These are phyloP conservation scores for Fragaria nilgerrensis DNA, from an alignment of 306 rosid genomes.

Conservation along the genomic window DNA sequence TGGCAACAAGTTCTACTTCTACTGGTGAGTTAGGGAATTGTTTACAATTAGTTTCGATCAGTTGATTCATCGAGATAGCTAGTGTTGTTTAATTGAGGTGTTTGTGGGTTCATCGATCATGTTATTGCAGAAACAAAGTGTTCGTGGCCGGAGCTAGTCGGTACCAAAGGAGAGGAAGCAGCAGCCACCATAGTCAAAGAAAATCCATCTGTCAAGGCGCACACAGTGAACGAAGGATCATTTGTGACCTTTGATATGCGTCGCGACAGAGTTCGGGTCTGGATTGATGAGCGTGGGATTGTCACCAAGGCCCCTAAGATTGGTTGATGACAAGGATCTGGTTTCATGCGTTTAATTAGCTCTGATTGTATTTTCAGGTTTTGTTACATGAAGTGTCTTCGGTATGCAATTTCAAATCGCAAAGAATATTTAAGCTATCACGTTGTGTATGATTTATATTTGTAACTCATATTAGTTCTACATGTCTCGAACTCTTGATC, in stretches of 20 bases:
- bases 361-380: background rate
- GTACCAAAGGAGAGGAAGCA: conserved; percentile 41
- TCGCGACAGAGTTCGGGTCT: conserved; percentile 49
- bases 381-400: background rate
- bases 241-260: conserved; percentile 32
- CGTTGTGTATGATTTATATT: background rate
- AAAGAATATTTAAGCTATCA: background rate
- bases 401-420: background rate
- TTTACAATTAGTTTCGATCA: background rate
- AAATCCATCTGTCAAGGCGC: conserved; percentile 34
- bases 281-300: conserved; percentile 24
- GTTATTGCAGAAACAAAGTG: conserved; percentile 16
- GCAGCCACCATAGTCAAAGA: conserved; percentile 32
- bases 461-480: no score
- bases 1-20: conserved; percentile 1
- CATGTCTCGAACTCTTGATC: background rate
- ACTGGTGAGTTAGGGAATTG: background rate
- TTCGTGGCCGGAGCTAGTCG: conserved; percentile 53
- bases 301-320: conserved; percentile 37
- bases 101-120: background rate
- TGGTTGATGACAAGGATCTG: conserved; percentile 19
- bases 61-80: background rate
- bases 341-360: background rate
- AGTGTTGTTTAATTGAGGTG: background rate
- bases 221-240: conserved; percentile 29